phyloP scores from a whole-genome alignment of 1,284 basidiomycete genomes.

The Kwoniella shivajii region DNA sequence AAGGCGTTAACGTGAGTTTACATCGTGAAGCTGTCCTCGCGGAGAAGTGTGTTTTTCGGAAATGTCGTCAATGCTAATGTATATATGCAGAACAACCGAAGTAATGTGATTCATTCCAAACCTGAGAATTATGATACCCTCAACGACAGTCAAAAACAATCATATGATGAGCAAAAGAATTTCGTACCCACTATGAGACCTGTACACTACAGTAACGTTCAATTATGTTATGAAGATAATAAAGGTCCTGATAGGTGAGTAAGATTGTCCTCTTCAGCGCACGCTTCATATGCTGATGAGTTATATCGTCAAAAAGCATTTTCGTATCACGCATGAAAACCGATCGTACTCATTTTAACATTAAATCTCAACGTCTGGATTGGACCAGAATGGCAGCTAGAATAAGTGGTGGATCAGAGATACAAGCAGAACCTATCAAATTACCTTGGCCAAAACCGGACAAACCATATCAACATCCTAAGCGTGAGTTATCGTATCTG shows the following conservation, averaged over 20 bases:
- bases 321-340: slow-evolving; percentile 48
- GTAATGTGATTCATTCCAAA: slow-evolving; percentile 31
- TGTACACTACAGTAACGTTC: slow-evolving; percentile 51
- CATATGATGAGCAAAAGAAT: slow-evolving; percentile 34
- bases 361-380: slow-evolving; percentile 20
- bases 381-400: slow-evolving; percentile 45
- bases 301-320: slow-evolving; percentile 21
- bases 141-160: slow-evolving; percentile 24
- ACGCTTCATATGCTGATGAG: not conserved
- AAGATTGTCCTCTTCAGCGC: not conserved
- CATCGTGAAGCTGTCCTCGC: not conserved
- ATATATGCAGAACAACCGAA: slow-evolving; percentile 35
- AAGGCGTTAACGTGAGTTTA: slow-evolving; percentile 43
- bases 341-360: slow-evolving; percentile 32
- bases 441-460: slow-evolving; percentile 41
- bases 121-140: slow-evolving; percentile 37
- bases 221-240: slow-evolving; percentile 45
- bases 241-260: slow-evolving; percentile 33
- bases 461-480: slow-evolving; percentile 10
- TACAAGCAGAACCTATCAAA: slow-evolving; percentile 18
- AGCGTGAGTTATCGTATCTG: slow-evolving; percentile 7
- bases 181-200: slow-evolving; percentile 33
- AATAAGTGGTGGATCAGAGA: slow-evolving; percentile 19
- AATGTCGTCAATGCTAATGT: not conserved
- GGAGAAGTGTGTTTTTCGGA: not conserved